Evolutionary conservation across 129 eudicot genomes (phyloP).

Genomic region (Deinandra increscens): DNA sequence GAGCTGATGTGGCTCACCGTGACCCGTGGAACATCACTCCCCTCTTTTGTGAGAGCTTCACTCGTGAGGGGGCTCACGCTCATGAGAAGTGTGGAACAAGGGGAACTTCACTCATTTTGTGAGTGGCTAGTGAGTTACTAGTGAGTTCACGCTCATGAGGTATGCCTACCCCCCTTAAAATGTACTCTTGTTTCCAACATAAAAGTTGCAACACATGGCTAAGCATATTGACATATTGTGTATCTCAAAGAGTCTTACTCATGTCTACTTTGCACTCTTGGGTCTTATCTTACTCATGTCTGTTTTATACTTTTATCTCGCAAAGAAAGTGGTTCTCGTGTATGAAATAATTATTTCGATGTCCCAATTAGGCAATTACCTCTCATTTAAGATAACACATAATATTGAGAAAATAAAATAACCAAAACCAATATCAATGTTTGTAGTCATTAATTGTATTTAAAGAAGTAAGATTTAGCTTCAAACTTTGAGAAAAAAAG

Average conservation of each 20-base stretch:
- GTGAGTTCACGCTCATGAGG: no score
- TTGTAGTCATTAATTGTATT: not conserved
- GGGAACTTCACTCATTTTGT: no score
- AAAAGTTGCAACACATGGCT: not conserved
- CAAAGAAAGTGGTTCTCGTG: not conserved
- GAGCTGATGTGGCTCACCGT: no score
- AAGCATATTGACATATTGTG: constrained; percentile 4
- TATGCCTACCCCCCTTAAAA: no score
- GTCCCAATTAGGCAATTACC: not conserved
- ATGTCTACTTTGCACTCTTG: not conserved
- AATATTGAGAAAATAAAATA: not conserved
- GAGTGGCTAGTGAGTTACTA: no score
- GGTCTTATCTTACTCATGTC: not conserved
- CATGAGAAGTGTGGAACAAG: no score
- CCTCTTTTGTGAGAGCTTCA: no score
- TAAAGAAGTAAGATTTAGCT: constrained; percentile 12
- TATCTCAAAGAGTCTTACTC: not conserved
- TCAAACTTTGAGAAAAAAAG: constrained; percentile 3
- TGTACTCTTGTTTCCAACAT: not conserved
- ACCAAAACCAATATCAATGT: not conserved
- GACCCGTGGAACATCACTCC: no score
- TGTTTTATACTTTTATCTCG: not conserved
- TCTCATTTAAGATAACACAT: not conserved
- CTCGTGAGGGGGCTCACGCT: no score
- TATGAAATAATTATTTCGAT: not conserved